Evolutionary conservation across 208 protist species (phyloP).

Genomic region (Strigomonas culicis): DNA sequence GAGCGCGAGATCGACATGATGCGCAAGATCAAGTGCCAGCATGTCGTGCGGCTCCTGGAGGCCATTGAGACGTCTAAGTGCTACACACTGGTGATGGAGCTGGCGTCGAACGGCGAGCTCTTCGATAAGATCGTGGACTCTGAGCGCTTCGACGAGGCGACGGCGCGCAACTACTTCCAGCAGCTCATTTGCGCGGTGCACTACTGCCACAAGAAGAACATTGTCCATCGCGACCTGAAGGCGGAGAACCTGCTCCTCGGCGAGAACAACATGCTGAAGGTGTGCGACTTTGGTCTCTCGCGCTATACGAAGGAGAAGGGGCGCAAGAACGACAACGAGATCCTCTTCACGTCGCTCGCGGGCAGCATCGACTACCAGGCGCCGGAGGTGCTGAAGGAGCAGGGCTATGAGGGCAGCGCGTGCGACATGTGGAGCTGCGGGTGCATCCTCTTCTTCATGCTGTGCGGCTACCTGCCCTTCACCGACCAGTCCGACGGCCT

Average conservation of each 20-base stretch:
- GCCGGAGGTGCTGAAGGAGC: conserved; percentile 83
- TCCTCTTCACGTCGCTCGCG: conserved; percentile 79
- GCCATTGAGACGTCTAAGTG: conserved; percentile 96
- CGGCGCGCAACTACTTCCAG: conserved; percentile 86
- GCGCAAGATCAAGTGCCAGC: conserved; percentile 95
- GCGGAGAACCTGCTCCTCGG: conserved; percentile 91
- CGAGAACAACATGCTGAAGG: conserved; percentile 75
- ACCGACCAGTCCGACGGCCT: conserved; percentile 78
- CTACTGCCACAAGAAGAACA: conserved; percentile 90
- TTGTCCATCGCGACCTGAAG: conserved; percentile 94
- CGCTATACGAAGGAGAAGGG: conserved; percentile 81
- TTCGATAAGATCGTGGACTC: conserved; percentile 96
- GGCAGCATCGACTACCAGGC: conserved; percentile 91
- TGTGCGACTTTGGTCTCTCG: conserved; percentile 92
- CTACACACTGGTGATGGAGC: conserved; percentile 98
- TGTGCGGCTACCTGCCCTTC: conserved; percentile 97
- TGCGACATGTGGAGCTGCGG: conserved; percentile 98
- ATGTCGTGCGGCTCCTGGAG: conserved; percentile 92
- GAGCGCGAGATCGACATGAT: conserved; percentile 97
- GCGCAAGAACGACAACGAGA: conserved; percentile 47
- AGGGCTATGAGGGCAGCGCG: conserved; percentile 90
- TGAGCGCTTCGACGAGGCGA: conserved; percentile 76
- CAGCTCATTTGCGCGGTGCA: conserved; percentile 89
- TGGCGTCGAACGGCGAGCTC: conserved; percentile 97
- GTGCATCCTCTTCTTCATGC: conserved; percentile 97